These are phyloP conservation scores for Pestalotiopsis fici DNA, from an alignment of 2,329 filamentous ascomycete species.

Conservation along the genomic window DNA sequence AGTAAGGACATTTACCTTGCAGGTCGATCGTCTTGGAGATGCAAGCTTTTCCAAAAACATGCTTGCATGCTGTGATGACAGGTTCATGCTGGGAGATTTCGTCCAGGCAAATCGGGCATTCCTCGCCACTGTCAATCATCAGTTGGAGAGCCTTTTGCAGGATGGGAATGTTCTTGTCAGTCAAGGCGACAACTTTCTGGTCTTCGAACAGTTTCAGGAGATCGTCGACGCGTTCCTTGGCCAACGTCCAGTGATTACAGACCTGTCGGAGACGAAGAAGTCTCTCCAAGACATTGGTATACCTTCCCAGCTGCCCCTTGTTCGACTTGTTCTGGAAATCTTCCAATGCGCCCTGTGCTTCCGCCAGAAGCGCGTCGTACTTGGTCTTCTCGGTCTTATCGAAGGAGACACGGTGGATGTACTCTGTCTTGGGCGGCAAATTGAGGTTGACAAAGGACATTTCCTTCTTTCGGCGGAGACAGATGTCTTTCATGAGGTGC, in stretches of 20 bases:
- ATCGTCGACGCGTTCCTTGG: constrained; percentile 72
- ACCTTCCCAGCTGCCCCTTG: constrained; percentile 52
- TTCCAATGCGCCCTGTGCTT: constrained; percentile 73
- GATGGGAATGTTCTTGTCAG: constrained; percentile 68
- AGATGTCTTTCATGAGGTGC: constrained; percentile 80
- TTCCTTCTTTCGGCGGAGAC: constrained; percentile 79
- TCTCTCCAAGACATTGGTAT: constrained; percentile 77
- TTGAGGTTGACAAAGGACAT: constrained; percentile 86
- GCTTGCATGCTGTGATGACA: constrained; percentile 83
- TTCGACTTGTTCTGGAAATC: constrained; percentile 53
- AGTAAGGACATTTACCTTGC: constrained; percentile 84
- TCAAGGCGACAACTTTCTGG: constrained; percentile 68
- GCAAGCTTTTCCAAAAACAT: constrained; percentile 75
- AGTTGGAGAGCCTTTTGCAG: constrained; percentile 76
- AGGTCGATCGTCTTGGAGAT: constrained; percentile 73
- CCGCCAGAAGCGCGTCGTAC: constrained; percentile 73
- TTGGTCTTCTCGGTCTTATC: constrained; percentile 72
- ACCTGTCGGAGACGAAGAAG: constrained; percentile 81
- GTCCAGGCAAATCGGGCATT: constrained; percentile 83
- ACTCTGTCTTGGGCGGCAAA: constrained; percentile 76
- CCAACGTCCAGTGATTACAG: constrained; percentile 88
- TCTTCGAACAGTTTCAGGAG: constrained; percentile 70
- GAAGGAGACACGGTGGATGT: constrained; percentile 74
- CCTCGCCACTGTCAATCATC: constrained; percentile 77
- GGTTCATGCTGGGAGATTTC: constrained; percentile 60